A percentile compares a stretch with the other conserved stretches of the same genome.
Conservation (phyloP, 495 filamentous ascomycete genomes). For the Polyplosphaeria fusca region DNA sequence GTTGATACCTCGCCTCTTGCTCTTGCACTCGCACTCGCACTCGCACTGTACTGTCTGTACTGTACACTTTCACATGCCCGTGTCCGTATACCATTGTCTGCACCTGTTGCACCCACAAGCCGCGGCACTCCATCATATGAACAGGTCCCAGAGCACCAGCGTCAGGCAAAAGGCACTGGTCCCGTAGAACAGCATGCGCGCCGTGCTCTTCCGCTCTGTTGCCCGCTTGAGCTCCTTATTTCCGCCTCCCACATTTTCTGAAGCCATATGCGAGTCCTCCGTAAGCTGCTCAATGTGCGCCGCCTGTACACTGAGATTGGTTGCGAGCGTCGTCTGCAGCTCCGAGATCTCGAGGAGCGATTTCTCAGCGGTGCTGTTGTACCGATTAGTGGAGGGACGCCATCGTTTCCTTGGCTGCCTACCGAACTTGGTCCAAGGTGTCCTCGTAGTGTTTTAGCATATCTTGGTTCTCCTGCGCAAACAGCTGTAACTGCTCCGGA, state of each 20-base stretch:
- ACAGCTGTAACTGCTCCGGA: slow-evolving; percentile 83
- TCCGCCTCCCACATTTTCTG: slow-evolving; percentile 81
- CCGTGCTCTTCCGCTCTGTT: slow-evolving; percentile 73
- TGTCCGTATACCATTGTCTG: neutral
- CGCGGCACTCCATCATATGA: slow-evolving; percentile 55
- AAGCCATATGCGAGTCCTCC: slow-evolving; percentile 73
- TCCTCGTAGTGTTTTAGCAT: slow-evolving; percentile 92
- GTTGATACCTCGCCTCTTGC: too few relatives aligned
- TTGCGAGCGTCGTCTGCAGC: slow-evolving; percentile 81
- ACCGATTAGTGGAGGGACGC: slow-evolving; percentile 1
- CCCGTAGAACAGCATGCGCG: slow-evolving; percentile 83
- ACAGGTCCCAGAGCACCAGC: slow-evolving; percentile 88
- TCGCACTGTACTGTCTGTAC: too few relatives aligned
- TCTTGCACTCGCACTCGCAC: too few relatives aligned
- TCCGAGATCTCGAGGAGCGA: slow-evolving; percentile 90
- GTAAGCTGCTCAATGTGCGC: slow-evolving; percentile 85
- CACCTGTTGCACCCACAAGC: neutral
- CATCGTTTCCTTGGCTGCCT: slow-evolving; percentile 5
- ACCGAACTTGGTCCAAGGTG: slow-evolving; percentile 89
- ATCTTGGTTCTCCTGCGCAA: slow-evolving; percentile 87
- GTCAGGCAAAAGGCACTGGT: slow-evolving; percentile 76
- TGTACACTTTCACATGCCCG: slow-evolving; percentile 1
- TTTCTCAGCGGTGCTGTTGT: slow-evolving; percentile 74
- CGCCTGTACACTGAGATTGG: slow-evolving; percentile 78
- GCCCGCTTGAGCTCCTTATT: slow-evolving; percentile 91